Percentiles rank a stretch among this genome's conserved stretches.
Conservation (phyloP, 192 early-diverging fungal genomes). For the Coemansia sp. region DNA sequence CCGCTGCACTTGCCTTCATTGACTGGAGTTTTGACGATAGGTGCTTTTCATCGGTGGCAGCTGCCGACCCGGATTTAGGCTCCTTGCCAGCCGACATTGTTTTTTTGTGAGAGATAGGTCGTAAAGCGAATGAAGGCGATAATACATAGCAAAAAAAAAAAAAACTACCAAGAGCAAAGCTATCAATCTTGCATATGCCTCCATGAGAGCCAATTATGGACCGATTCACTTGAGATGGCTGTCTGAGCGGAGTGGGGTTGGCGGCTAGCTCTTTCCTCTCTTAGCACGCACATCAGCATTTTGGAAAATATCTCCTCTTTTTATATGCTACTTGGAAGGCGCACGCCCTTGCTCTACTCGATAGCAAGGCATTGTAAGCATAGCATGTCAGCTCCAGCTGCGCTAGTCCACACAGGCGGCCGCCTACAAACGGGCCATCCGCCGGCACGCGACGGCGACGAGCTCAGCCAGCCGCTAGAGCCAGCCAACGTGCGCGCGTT, state of each 20-base stretch:
- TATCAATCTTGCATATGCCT: not conserved
- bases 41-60: conserved; percentile 31
- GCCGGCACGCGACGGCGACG: conserved; percentile 42
- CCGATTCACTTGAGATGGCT: too few species aligned
- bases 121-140: too few species aligned
- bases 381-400: conserved; percentile 4
- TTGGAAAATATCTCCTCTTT: not conserved
- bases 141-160: too few species aligned
- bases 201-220: not conserved
- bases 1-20: conserved; percentile 20
- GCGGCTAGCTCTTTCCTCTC: not conserved
- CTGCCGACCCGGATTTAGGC: conserved; percentile 2
- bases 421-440: conserved; percentile 5
- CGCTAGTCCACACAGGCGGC: conserved; percentile 10
- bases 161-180: too few species aligned
- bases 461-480: conserved; percentile 51
- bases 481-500: conserved; percentile 38
- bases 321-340: conserved; percentile 1
- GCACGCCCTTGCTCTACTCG: not conserved
- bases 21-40: conserved; percentile 28
- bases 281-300: not conserved
- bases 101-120: too few species aligned
- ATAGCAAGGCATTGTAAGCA: not conserved
- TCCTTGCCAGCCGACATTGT: conserved; percentile 10
- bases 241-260: too few species aligned